Conservation (phyloP, 306 rosid species). For the Trifolium pratense region DNA sequence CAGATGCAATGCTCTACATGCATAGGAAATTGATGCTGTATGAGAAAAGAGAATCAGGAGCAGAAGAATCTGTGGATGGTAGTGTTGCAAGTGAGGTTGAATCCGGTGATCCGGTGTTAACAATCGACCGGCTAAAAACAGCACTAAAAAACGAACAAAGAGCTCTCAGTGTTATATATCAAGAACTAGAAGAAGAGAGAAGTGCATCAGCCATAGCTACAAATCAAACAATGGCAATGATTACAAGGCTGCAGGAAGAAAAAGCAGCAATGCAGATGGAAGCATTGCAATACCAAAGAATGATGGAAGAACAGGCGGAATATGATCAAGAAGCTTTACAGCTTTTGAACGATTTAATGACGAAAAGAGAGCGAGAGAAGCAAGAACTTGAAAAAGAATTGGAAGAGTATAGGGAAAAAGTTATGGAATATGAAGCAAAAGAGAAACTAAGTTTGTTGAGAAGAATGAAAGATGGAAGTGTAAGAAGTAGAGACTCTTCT, state of each 20-base stretch:
- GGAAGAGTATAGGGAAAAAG: slow-evolving; percentile 62
- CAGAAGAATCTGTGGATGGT: slow-evolving; percentile 61
- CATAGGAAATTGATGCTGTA: slow-evolving; percentile 45
- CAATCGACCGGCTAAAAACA: slow-evolving; percentile 57
- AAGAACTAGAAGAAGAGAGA: slow-evolving; percentile 88
- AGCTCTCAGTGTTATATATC: slow-evolving; percentile 62
- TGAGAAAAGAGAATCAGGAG: slow-evolving; percentile 59
- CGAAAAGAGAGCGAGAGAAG: slow-evolving; percentile 79
- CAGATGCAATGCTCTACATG: slow-evolving; percentile 48
- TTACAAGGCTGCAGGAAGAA: slow-evolving; percentile 89
- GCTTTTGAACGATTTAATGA: slow-evolving; percentile 75
- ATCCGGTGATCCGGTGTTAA: slow-evolving; percentile 51
- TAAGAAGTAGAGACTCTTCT: slow-evolving; percentile 62
- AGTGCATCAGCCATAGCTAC: slow-evolving; percentile 87
- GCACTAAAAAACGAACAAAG: slow-evolving; percentile 55
- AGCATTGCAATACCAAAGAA: slow-evolving; percentile 83
- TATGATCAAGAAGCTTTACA: slow-evolving; percentile 90
- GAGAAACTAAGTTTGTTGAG: slow-evolving; percentile 57
- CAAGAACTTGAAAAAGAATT: slow-evolving; percentile 72
- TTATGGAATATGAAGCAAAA: slow-evolving; percentile 64
- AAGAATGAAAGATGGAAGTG: slow-evolving; percentile 62
- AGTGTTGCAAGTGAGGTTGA: slow-evolving; percentile 58
- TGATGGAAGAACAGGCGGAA: slow-evolving; percentile 95
- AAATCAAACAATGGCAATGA: slow-evolving; percentile 92
- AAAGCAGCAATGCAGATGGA: slow-evolving; percentile 91